Evolutionary conservation across 352 stramenopile species (phyloP), one percentile per base, ranked within the genome.

Genomic region (Phytophthora meadii): DNA sequence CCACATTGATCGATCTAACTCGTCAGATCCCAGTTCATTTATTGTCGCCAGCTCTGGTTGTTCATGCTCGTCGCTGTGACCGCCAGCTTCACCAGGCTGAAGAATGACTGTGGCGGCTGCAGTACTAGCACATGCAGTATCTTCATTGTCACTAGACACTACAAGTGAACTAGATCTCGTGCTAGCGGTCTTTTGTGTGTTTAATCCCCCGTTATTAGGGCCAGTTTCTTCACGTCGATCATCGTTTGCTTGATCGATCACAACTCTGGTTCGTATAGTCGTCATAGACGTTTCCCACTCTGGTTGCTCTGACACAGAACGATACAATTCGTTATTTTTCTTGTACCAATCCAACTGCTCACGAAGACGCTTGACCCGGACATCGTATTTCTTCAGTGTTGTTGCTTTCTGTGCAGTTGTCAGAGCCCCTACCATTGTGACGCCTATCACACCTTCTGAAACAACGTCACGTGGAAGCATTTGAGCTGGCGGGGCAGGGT

Each of bases 1-100:
- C 57, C 57, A 54, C 3, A 32, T 65, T 22, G 48, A 22, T 41
- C 4, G 11, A 5, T 58, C 48, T 5, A 65, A 49, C 9, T 46
- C 34, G 12, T 58, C 24, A 15, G 17, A 24, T 36, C 14, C 36
- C 34, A 19, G 30, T 17, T 30, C 19, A 19, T 11, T 49, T 19
- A 30, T 32, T 49, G 19, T 7, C 22, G 5, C n/a, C 5, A 34
- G 10, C 22, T 19, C 15, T 11, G 22, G 3, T 50, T 25, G 17
- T 50, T 14, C 5, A 30, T 30, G 27, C 5, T 30, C 27, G 27
- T 19, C 24, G n/a, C 2, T 24, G 8, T 1, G 6, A 19, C 19
- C 19, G 19, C 19, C 19, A 19, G 19, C 19, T 50, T 22, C 11
- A 15, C 34, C 12, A 22, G 25, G 30, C 22, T 2, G 22, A 25